Conservation (phyloP, 345 rosid species). For the Boechera stricta region DNA sequence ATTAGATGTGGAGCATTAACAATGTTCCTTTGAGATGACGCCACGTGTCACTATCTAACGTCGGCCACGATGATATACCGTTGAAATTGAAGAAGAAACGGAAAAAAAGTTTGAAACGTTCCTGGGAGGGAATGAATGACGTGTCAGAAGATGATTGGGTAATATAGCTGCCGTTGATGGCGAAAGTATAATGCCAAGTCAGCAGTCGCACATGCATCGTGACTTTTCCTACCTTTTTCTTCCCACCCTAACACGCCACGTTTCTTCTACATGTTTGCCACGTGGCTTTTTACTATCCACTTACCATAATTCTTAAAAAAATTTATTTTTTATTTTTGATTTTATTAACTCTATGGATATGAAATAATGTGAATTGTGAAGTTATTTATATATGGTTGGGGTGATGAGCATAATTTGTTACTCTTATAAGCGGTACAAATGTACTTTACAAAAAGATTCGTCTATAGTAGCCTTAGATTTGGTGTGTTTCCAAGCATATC, state of each 20-base stretch:
- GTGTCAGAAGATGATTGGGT: constrained; percentile 29
- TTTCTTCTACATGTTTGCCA: constrained; percentile 48
- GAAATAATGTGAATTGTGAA: background rate
- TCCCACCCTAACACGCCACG: constrained; percentile 56
- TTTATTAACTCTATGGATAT: background rate
- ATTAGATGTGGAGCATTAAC: background rate
- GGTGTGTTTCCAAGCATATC: background rate
- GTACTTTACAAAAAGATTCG: background rate
- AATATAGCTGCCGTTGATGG: constrained; percentile 37
- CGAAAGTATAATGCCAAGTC: constrained; percentile 43
- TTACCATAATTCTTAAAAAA: background rate
- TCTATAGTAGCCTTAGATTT: background rate
- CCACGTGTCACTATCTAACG: constrained; percentile 20
- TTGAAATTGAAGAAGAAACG: constrained; percentile 19
- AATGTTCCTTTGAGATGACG: background rate
- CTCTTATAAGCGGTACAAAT: background rate
- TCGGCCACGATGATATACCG: constrained; percentile 30
- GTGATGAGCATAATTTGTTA: background rate
- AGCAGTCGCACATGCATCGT: constrained; percentile 48
- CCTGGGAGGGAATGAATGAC: constrained; percentile 23
- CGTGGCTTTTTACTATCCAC: constrained; percentile 46
- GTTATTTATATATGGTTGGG: background rate
- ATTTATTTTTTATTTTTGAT: background rate
- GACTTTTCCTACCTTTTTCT: constrained; percentile 46
- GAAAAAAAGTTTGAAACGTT: constrained; percentile 46